Base-by-base conservation (phyloP, 2,329 filamentous ascomycete genomes). In the Coniella lustricola region DNA sequence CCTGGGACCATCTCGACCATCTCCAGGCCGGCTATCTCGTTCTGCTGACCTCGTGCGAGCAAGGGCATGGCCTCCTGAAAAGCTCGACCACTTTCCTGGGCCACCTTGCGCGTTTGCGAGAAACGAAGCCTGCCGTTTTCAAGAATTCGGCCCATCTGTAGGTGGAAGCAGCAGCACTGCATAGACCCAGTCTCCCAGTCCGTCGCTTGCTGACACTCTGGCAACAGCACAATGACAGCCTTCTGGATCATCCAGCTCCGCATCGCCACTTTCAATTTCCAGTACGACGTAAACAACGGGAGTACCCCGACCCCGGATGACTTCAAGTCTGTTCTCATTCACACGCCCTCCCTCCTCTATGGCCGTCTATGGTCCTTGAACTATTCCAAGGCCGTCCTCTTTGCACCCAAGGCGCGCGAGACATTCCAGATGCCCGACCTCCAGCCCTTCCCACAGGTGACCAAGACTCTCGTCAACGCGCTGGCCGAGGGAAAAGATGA, bases 241-340 rank as follows among this genome's bases (percentile, higher is more conserved):
- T 67, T 67, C 40, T 67, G 64, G 60, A 55, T 67, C 3, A 54
- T 63, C 17, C 61, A 63, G n/a, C 60, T 67, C 1, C 61, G 63
- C 14, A 44, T 61, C 3, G 60, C 64, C 1, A 55, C 63, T 7
- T 48, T 61, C 1, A 53, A 54, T 10, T 60, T 59, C 42, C 56
- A 59, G 36, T 42, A 56, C 3, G 41, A 51, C 7, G 14, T 44
- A 1, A 25, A 44, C 9, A 3, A 35, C 18, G 41, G 31, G 10
- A n/a, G 3, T 2, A 10, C 8, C 7, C 41, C 41, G 10, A 10
- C 31, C 7, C 20, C 52, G 1, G 18, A 43, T 12, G 29, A 42
- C 17, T 42, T 42, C 9, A 22, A 25, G 25, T 21, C 40, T 7
- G 17, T 42, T 17, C 29, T 42, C 17, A 13, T 42, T n/a, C 40